Evolutionary conservation across 176 grass and related monocot genomes (phyloP).

Genomic region (Alopecurus myosuroides): DNA sequence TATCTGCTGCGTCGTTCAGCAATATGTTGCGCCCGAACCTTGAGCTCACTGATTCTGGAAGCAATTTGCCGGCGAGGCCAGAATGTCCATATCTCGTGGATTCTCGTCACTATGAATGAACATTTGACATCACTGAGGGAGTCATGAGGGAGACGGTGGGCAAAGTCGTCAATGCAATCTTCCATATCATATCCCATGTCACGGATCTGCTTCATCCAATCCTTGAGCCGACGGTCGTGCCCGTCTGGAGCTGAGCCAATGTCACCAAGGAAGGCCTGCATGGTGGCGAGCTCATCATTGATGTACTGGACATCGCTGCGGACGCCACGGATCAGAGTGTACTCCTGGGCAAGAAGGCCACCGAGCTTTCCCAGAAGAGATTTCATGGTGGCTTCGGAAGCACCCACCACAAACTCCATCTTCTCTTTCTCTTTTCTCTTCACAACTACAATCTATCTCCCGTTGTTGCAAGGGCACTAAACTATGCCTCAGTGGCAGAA

Average conservation of each 20-base stretch:
- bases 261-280: not conserved
- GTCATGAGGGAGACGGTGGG: not conserved
- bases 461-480: too few relatives aligned
- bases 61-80: not conserved
- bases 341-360: not conserved
- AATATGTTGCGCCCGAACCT: not conserved
- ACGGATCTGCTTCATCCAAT: conserved; percentile 5
- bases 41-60: not conserved
- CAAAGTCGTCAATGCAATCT: not conserved
- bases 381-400: not conserved
- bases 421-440: not conserved
- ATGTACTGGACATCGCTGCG: not conserved
- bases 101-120: not conserved
- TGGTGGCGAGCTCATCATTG: not conserved
- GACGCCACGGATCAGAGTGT: not conserved
- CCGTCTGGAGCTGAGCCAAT: not conserved
- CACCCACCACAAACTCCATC: not conserved
- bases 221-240: not conserved
- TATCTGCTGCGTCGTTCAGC: not conserved
- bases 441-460: too few relatives aligned
- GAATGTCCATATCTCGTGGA: not conserved
- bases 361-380: not conserved
- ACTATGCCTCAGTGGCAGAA: too few relatives aligned
- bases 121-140: not conserved
- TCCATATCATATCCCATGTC: conserved; percentile 1